These are phyloP conservation scores for Tylopilus balloui DNA, from an alignment of 768 basidiomycete species.

Conservation along the genomic window DNA sequence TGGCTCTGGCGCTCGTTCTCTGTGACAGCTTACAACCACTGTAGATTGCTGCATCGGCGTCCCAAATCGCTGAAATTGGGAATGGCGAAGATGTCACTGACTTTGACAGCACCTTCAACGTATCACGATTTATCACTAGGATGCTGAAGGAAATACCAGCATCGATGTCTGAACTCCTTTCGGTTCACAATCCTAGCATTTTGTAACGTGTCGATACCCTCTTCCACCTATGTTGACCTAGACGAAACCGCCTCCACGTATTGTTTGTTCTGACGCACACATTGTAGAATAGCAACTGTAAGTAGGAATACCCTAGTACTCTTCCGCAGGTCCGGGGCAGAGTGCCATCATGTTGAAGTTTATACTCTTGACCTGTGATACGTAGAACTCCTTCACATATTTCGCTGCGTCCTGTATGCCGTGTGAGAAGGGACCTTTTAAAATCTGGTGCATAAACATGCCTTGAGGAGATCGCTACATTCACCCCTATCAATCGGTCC, in stretches of 20 bases:
- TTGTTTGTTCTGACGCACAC: constrained; percentile 2
- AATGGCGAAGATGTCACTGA: constrained; percentile 33
- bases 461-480: constrained; percentile 55
- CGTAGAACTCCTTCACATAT: constrained; percentile 41
- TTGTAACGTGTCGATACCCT: neutral
- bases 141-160: constrained; percentile 31
- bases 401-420: constrained; percentile 41
- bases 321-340: constrained; percentile 26
- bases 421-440: neutral
- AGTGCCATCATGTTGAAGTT: constrained; percentile 49
- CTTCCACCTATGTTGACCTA: neutral
- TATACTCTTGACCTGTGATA: constrained; percentile 36
- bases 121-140: constrained; percentile 29
- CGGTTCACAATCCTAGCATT: constrained; percentile 1
- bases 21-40: neutral
- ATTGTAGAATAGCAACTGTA: constrained; percentile 5
- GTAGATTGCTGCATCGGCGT: constrained; percentile 30
- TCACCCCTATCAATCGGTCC: constrained; percentile 81
- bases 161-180: constrained; percentile 30
- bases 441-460: constrained; percentile 14
- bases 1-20: neutral
- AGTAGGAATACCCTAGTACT: constrained; percentile 8
- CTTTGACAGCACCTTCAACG: constrained; percentile 30
- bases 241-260: neutral
- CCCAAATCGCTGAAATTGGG: constrained; percentile 33